Base-by-base conservation (phyloP, 176 grass and related monocot genomes). In the Otatea glauca region DNA sequence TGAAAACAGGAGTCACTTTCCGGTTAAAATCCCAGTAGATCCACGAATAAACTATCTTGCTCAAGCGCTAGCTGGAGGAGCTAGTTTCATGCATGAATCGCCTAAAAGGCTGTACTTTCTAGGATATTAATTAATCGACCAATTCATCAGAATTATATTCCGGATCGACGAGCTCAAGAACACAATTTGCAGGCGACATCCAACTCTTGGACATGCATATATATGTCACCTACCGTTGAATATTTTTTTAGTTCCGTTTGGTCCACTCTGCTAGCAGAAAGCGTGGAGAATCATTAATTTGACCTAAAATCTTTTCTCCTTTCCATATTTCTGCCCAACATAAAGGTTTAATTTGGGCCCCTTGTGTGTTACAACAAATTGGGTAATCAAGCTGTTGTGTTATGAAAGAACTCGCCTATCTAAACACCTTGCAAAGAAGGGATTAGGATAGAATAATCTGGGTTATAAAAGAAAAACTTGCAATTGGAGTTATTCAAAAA, bases 211-310 rank as follows among this genome's bases (percentile, higher is more conserved):
- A 24, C 50, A 77, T 4, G 50, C 63, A n/a, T n/a, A n/a, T n/a
- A 77, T 24, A 45, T 16, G 38, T 18, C 75, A 77, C 23, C 83
- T 59, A 85, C 49, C 73, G 13, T 37, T 75, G 44, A 25, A 23
- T 68, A 6, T 47, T 21, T 34, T 42, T 13, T 37, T 8, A 54
- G 24, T 15, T 37, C 37, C 20, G 20, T 75, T 83, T 39, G 70
- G 69, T 51, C 34, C 68, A 64, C 29, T 25, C 27, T 34, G 63
- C 61, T 66, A 17, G 25, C 6, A 17, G 24, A 77, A 53, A 68
- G 83, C 38, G 7, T 47, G 23, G 38, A 45, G 24, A 77, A 69
- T 35, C 42, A n/a, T n/a, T n/a, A n/a, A 55, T 76, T 67, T 42
- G 70, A 64, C 81, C 18, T 74, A 14, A 12, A 67, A 21, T 51